Evolutionary conservation across 2,329 filamentous ascomycete species (phyloP).

Genomic region (Ophiostoma ulmi): DNA sequence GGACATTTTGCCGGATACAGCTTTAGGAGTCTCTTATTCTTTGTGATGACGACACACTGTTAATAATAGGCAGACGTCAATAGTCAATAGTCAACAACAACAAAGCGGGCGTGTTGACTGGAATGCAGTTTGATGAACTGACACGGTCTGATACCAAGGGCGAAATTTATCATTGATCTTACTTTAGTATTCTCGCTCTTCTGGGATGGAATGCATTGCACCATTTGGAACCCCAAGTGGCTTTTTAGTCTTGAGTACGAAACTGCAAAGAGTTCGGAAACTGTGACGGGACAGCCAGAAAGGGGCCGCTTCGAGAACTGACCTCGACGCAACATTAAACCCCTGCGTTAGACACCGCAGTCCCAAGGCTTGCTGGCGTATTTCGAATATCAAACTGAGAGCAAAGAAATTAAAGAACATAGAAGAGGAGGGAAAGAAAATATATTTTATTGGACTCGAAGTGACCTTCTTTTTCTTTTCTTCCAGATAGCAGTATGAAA

Average conservation of each 20-base stretch:
- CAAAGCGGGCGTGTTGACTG: not conserved
- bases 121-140: conserved; percentile 2
- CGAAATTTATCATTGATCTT: not conserved
- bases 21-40: too few species aligned
- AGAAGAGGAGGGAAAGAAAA: not conserved
- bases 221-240: not conserved
- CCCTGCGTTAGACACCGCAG: not conserved
- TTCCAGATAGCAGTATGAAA: not conserved
- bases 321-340: not conserved
- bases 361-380: not conserved
- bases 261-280: not conserved
- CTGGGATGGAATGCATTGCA: not conserved
- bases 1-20: not conserved
- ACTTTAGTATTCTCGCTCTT: not conserved
- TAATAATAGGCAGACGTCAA: not conserved
- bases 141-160: not conserved
- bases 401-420: not conserved
- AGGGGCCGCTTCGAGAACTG: not conserved
- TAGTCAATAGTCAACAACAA: conserved; percentile 11
- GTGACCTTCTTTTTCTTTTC: too few species aligned
- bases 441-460: too few species aligned
- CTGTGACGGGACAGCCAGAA: not conserved
- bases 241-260: not conserved
- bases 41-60: not conserved
- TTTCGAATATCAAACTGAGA: not conserved